A percentile compares a stretch with the other conserved stretches of the same genome.
phyloP scores from a whole-genome alignment of 306 rosid species.

The Fragaria iinumae region DNA sequence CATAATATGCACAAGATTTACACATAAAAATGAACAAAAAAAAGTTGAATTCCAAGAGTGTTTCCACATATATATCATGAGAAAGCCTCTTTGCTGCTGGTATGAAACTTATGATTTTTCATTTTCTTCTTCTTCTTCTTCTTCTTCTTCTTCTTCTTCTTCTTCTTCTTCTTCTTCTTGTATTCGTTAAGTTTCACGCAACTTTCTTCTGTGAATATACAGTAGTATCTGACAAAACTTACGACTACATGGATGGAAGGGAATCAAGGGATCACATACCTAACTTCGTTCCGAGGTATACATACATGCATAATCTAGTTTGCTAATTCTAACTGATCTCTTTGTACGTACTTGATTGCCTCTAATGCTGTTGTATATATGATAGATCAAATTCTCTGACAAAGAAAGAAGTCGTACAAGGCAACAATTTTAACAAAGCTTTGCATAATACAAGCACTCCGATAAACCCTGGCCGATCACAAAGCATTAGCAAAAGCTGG shows the following conservation, averaged over 20 bases:
- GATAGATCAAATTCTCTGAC: conserved; percentile 2
- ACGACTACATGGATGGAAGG: conserved; percentile 24
- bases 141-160: no score
- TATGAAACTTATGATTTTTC: no score
- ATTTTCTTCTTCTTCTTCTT: background rate
- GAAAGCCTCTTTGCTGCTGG: no score
- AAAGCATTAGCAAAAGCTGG: conserved; percentile 30
- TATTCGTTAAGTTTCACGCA: background rate
- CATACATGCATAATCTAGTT: background rate
- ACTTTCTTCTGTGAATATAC: conserved; percentile 9
- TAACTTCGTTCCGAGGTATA: conserved; percentile 1
- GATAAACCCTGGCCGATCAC: conserved; percentile 17
- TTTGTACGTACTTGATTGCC: background rate
- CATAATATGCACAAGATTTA: no score
- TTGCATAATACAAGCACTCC: background rate
- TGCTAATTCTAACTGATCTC: background rate
- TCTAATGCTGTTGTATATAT: conserved; percentile 1
- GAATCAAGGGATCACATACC: conserved; percentile 41
- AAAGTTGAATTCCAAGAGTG: background rate
- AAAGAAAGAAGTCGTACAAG: background rate
- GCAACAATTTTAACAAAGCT: background rate
- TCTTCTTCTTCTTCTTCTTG: background rate
- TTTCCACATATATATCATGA: no score
- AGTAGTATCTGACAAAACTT: conserved; percentile 45
- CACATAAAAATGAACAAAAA: no score